Conservation (phyloP, 2,329 filamentous ascomycete species). For the Trichoderma sp. region DNA sequence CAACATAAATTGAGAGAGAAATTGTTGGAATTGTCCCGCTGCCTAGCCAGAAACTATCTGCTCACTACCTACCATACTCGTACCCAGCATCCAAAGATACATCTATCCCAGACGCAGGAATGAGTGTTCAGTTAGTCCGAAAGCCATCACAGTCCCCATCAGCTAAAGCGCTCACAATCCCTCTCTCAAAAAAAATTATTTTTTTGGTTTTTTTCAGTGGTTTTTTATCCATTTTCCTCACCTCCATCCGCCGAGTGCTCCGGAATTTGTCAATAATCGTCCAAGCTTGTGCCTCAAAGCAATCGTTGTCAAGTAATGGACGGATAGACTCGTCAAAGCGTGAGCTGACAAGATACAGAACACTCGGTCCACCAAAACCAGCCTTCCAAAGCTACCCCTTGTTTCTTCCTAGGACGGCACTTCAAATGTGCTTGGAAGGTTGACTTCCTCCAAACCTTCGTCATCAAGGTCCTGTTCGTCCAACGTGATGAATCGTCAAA, state of each 20-base stretch:
- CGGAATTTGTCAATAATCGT: not conserved
- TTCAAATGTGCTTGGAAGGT: slow-evolving; percentile 18
- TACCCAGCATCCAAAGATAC: not conserved
- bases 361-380: not conserved
- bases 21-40: slow-evolving; percentile 1
- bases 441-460: slow-evolving; percentile 26
- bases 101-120: not conserved
- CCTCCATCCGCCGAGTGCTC: slow-evolving; percentile 5
- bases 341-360: slow-evolving; percentile 11
- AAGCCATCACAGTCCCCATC: slow-evolving; percentile 17
- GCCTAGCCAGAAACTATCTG: slow-evolving; percentile 2
- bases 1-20: slow-evolving; percentile 11
- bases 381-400: slow-evolving; percentile 11
- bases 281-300: not conserved
- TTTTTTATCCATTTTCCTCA: slow-evolving; percentile 23
- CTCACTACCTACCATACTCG: slow-evolving; percentile 1
- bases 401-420: not conserved
- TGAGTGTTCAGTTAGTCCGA: slow-evolving; percentile 19
- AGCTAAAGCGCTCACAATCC: slow-evolving; percentile 4
- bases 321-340: slow-evolving; percentile 12
- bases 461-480: slow-evolving; percentile 32
- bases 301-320: not conserved
- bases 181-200: slow-evolving; percentile 7
- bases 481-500: slow-evolving; percentile 36
- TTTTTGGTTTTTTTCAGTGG: slow-evolving; percentile 30